A percentile compares a stretch with the other conserved stretches of the same genome.
Conservation (phyloP, 345 rosid species). For the Combretum micranthum region DNA sequence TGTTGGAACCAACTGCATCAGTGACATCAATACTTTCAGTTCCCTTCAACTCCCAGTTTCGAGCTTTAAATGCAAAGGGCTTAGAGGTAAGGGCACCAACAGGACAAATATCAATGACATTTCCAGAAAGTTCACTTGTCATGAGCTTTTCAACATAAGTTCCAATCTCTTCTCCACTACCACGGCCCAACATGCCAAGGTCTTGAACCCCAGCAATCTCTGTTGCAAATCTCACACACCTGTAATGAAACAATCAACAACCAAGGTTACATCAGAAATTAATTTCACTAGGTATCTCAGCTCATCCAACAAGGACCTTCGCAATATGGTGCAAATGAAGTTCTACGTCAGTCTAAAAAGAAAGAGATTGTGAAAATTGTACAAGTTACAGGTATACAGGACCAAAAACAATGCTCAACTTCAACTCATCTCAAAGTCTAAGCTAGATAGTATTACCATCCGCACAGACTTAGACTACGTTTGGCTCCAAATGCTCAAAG, state of each 20-base stretch:
- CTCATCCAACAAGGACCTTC: too few relatives aligned
- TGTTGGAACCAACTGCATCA: constrained; percentile 96
- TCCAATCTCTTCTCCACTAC: constrained; percentile 99
- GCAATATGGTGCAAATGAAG: not conserved
- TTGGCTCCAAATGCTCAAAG: too few relatives aligned
- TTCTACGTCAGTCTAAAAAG: too few relatives aligned
- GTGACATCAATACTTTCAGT: constrained; percentile 93
- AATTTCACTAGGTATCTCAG: not conserved
- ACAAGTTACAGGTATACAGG: too few relatives aligned
- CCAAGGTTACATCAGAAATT: constrained; percentile 5
- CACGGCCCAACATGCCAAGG: constrained; percentile 99
- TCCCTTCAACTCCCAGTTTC: constrained; percentile 98
- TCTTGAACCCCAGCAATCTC: constrained; percentile 98
- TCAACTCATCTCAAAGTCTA: too few relatives aligned
- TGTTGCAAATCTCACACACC: constrained; percentile 97
- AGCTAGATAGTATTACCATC: too few relatives aligned
- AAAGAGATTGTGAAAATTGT: too few relatives aligned
- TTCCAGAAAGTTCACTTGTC: constrained; percentile 99
- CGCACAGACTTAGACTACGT: too few relatives aligned
- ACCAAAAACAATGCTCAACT: too few relatives aligned
- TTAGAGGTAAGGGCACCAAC: constrained; percentile 98
- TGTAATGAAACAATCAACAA: constrained; percentile 13
- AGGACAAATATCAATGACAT: constrained; percentile 95
- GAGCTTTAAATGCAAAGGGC: constrained; percentile 97
- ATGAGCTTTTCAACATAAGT: constrained; percentile 97